Evolutionary conservation across 208 protist genomes (phyloP).

Genomic region (Angomonas desouzai): DNA sequence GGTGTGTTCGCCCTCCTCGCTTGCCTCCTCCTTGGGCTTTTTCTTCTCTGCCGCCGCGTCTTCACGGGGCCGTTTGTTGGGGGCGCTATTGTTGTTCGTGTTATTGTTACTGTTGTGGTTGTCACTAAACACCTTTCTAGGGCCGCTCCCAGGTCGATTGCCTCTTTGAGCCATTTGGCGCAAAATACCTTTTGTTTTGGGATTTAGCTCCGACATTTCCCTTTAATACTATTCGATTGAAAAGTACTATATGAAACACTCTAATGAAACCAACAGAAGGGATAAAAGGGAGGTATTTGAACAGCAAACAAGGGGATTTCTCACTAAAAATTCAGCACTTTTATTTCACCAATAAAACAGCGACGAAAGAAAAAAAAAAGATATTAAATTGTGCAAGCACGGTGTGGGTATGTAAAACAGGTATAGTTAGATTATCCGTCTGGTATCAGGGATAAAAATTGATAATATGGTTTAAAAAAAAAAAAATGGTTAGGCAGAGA

Average conservation of each 20-base stretch:
- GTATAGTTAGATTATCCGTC: not conserved
- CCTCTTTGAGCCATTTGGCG: slow-evolving; percentile 38
- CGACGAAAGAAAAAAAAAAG: too few species aligned
- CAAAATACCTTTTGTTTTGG: slow-evolving; percentile 55
- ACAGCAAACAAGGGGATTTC: too few species aligned
- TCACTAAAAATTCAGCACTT: too few species aligned
- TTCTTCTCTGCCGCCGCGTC: not conserved
- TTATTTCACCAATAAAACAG: too few species aligned
- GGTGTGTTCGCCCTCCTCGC: slow-evolving; percentile 18
- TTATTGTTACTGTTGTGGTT: not conserved
- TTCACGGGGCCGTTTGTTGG: slow-evolving; percentile 20
- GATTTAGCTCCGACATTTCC: slow-evolving; percentile 56
- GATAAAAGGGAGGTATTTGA: too few species aligned
- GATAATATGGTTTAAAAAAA: slow-evolving; percentile 6
- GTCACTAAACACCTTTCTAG: slow-evolving; percentile 8
- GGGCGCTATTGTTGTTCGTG: slow-evolving; percentile 16
- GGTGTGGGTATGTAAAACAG: too few species aligned
- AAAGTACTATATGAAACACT: too few species aligned
- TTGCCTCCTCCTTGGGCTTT: not conserved
- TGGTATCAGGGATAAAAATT: slow-evolving; percentile 5
- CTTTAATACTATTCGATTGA: too few species aligned
- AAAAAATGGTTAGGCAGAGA: too few species aligned
- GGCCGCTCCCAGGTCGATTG: slow-evolving; percentile 20
- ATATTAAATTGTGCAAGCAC: too few species aligned
- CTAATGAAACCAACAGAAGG: too few species aligned